Base-by-base conservation (phyloP, 75 land plant species). In the Gnetum montanum region DNA sequence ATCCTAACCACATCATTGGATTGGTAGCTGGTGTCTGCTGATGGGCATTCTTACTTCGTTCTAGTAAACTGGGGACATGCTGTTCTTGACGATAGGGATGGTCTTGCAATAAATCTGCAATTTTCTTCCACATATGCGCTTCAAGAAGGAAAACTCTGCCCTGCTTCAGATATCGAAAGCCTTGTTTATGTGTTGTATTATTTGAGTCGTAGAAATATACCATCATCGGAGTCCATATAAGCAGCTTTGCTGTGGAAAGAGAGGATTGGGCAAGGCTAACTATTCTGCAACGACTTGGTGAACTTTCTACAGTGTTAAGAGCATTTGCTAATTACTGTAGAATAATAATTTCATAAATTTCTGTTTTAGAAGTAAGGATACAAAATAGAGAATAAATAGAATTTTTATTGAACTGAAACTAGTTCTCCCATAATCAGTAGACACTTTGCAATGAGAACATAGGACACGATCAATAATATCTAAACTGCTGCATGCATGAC, bases 1-100 rank as follows among this genome's bases (percentile, higher is more conserved):
- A 72, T 11, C 97, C 92, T 0, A 80, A 91, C 37, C 90, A 86
- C 70, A 60, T 91, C 4, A 50, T 91, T 15, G 83, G 74, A 40
- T 82, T 87, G n/a, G 57, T 54, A 35, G 77, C 63, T 44, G 67
- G 59, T n/a, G n/a, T n/a, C n/a, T n/a, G n/a, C n/a, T 28, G 78
- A 75, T 65, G 70, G 76, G 19, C 68, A 77, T 35, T 61, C 33
- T 44, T 68, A 67, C 35, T 76, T 67, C 53, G 58, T 77, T 10
- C 67, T 73, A 31, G 46, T 68, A 11, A 64, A 59, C 36, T 91
- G 97, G 97, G 97, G 97, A n/a, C 97, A 66, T 72, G 97, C 88
- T 15, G 72, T 91, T 33, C 60, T 91, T 43, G 97, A 91, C 47
- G 97, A 91, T 23, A 74, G 88, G 54, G 97, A 91, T 65, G 82